Evolutionary conservation across 371 early-diverging fungal species (phyloP), one percentile per base, ranked within the genome.

Genomic region (Circinella minor): DNA sequence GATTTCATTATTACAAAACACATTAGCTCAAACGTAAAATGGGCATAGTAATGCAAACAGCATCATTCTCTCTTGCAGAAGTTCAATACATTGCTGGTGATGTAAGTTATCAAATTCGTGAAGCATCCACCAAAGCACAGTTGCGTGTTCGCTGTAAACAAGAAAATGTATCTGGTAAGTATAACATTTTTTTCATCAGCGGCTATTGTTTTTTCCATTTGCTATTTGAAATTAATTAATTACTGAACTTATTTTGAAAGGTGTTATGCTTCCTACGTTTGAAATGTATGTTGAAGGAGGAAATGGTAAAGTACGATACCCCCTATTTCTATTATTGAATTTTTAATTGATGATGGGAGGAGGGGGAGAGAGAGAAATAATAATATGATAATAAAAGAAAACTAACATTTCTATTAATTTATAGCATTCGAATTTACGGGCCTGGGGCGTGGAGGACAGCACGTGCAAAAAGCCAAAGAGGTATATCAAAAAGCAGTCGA

Each of bases 11-110:
- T 27, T 27, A 27, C 27, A 27, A 27, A 27, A 27, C 27, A 27
- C 27, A 27, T 57, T 11, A 65, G 68, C 51, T 69, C 14, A 69
- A 60, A 34, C 74, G 71, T 54, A 49, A 71, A 81, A 98, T 99
- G 95, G 98, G 98, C 65, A 94, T 94, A 78, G 91, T 98, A 48
- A 94, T 99, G 93, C 99, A 96, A 81, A 90, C 90, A 63, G 99
- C 99, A 34, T 96, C 95, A 51, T 98, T 99, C 78, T 96, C 98
- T 15, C 89, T 99, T 63, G 96, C 99, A 20, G 96, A 99, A 81
- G 99, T 99, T 60, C 95, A 95, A 73, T 99, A 98, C 78, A 92
- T 92, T 62, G 94, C 99, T 4, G 99, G 99, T 63, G 98, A 99
- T 76, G 95, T 99, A 48, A 91, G 91, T 77, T 98, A 95, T 79